Evolutionary conservation across 2,329 filamentous ascomycete genomes (phyloP).

Genomic region (Pyrenophora seminiperda): DNA sequence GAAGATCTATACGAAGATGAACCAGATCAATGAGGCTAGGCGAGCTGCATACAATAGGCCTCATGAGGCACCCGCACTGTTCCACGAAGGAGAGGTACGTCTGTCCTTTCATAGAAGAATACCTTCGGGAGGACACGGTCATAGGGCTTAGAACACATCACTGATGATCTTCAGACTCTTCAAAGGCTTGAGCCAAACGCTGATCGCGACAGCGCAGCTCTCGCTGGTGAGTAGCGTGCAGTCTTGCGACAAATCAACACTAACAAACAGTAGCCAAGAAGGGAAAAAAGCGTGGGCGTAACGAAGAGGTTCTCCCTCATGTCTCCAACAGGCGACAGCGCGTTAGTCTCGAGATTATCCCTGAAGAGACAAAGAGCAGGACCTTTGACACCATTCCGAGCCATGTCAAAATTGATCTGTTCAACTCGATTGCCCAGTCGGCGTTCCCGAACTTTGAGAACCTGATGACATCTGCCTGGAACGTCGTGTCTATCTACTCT

Average conservation of each 20-base stretch:
- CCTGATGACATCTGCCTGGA: constrained; percentile 40
- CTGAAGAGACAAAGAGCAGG: constrained; percentile 29
- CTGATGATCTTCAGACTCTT: constrained; percentile 23
- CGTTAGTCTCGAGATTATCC: constrained; percentile 28
- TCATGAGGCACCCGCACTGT: constrained; percentile 13
- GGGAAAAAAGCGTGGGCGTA: constrained; percentile 13
- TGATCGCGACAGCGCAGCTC: constrained; percentile 1
- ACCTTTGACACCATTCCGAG: constrained; percentile 30
- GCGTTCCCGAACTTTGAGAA: constrained; percentile 41
- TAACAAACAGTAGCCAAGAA: constrained; percentile 6
- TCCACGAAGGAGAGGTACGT: constrained; percentile 35
- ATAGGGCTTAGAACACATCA: not conserved
- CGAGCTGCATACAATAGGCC: constrained; percentile 26
- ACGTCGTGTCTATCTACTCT: constrained; percentile 37
- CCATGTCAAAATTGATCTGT: constrained; percentile 33
- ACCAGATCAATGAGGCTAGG: constrained; percentile 33
- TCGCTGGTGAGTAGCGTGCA: constrained; percentile 8
- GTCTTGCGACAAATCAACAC: not conserved
- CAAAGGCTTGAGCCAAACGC: constrained; percentile 16
- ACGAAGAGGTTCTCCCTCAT: constrained; percentile 27
- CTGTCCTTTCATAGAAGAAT: not conserved
- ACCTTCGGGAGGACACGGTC: too few relatives aligned
- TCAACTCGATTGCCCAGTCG: constrained; percentile 32
- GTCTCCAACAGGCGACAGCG: constrained; percentile 34
- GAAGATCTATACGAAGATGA: constrained; percentile 24